These are phyloP conservation scores for Tulasnella sp. DNA, from an alignment of 768 basidiomycete genomes.

Conservation along the genomic window DNA sequence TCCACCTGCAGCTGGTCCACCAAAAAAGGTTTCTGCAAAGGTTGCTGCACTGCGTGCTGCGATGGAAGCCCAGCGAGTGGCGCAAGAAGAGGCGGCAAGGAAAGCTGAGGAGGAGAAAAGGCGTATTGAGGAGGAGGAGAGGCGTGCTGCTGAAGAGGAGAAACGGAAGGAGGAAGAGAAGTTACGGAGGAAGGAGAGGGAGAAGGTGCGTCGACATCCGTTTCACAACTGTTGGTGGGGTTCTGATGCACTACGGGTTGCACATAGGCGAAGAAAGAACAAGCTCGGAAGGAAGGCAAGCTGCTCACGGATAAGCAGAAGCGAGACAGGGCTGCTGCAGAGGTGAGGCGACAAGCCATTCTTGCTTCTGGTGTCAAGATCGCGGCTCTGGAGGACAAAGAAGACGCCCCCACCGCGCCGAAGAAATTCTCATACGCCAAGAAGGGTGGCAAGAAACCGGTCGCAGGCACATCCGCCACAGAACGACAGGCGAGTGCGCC, in stretches of 20 bases:
- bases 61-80: conserved; percentile 82
- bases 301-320: conserved; percentile 96
- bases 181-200: conserved; percentile 46
- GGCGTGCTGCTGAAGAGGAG: conserved; percentile 63
- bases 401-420: conserved; percentile 30
- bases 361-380: conserved; percentile 82
- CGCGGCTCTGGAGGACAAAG: conserved; percentile 66
- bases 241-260: neutral
- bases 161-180: conserved; percentile 71
- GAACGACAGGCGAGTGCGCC: conserved; percentile 19
- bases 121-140: conserved; percentile 85
- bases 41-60: conserved; percentile 77
- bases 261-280: conserved; percentile 74
- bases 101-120: conserved; percentile 65
- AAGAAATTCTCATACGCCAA: conserved; percentile 78
- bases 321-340: conserved; percentile 81
- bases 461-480: conserved; percentile 4
- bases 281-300: conserved; percentile 87
- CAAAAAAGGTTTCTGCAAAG: conserved; percentile 44
- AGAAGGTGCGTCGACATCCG: conserved; percentile 32
- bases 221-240: no score
- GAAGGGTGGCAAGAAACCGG: conserved; percentile 31
- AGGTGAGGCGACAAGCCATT: conserved; percentile 81
- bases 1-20: conserved; percentile 27
- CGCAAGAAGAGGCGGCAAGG: conserved; percentile 72